phyloP scores from a whole-genome alignment of 306 rosid species.

The Rosa lucieae region DNA sequence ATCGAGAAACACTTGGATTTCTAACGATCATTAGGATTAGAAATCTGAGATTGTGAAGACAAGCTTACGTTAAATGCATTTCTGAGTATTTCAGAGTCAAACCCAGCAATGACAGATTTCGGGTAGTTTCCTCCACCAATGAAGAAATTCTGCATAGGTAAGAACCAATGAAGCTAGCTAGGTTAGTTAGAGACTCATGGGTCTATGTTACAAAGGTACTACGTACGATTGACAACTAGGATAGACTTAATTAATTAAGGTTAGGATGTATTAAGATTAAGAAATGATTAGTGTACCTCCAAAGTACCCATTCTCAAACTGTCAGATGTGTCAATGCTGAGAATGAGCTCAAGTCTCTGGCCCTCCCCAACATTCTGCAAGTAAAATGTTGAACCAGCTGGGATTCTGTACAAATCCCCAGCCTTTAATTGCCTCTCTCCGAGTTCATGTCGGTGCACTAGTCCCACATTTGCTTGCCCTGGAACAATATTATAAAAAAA shows the following conservation, averaged over 20 bases:
- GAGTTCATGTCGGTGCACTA: slow-evolving; percentile 39
- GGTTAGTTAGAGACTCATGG: background rate
- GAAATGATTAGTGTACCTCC: slow-evolving; percentile 45
- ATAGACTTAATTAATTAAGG: background rate
- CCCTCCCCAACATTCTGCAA: slow-evolving; percentile 44
- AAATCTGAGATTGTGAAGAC: background rate
- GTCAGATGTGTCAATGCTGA: slow-evolving; percentile 72
- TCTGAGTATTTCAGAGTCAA: slow-evolving; percentile 48
- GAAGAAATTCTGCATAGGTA: slow-evolving; percentile 58
- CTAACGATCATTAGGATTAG: background rate
- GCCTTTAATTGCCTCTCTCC: slow-evolving; percentile 50
- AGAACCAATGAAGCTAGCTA: background rate
- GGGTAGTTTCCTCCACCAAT: slow-evolving; percentile 73
- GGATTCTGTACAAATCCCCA: slow-evolving; percentile 73
- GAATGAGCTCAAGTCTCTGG: slow-evolving; percentile 55
- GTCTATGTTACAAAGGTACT: background rate
- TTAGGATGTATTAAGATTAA: background rate
- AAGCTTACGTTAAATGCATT: slow-evolving; percentile 74
- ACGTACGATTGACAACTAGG: background rate
- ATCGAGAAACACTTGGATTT: background rate
- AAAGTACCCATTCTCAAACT: slow-evolving; percentile 51
- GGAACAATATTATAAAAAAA: slow-evolving; percentile 16
- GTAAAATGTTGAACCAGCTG: slow-evolving; percentile 78
- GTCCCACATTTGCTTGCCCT: slow-evolving; percentile 73
- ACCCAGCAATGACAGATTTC: slow-evolving; percentile 62